Conservation (phyloP, 1,284 basidiomycete genomes). For the Apiotrichum laibachii region DNA sequence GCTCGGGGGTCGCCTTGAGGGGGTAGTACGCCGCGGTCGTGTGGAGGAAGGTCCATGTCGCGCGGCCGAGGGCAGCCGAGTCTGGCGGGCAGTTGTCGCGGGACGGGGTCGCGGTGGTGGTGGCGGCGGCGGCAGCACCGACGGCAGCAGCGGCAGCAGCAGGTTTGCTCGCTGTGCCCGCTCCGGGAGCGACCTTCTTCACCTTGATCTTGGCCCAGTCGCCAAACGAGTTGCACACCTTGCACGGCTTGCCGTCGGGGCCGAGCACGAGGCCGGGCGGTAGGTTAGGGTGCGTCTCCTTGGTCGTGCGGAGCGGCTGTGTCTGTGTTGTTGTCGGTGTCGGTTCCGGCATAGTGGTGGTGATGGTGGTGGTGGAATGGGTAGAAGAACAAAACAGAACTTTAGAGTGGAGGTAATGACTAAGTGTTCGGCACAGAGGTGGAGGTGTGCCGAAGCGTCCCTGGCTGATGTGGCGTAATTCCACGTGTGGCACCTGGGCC, state of each 20-base stretch:
- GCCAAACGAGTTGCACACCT: slow-evolving; percentile 77
- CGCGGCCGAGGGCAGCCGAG: slow-evolving; percentile 76
- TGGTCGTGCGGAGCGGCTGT: slow-evolving; percentile 36
- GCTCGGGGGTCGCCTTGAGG: slow-evolving; percentile 64
- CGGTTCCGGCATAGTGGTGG: too few relatives aligned
- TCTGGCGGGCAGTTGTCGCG: slow-evolving; percentile 78
- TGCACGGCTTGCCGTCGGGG: slow-evolving; percentile 90
- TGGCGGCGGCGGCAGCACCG: slow-evolving; percentile 20
- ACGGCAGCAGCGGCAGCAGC: slow-evolving; percentile 47
- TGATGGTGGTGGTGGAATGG: too few relatives aligned
- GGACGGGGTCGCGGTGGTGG: slow-evolving; percentile 28
- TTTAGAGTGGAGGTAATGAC: too few relatives aligned
- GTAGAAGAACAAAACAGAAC: too few relatives aligned
- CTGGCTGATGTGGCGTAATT: too few relatives aligned
- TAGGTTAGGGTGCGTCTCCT: slow-evolving; percentile 49
- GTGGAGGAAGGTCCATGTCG: slow-evolving; percentile 95
- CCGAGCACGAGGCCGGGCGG: slow-evolving; percentile 82
- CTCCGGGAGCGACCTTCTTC: slow-evolving; percentile 34
- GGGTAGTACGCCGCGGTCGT: slow-evolving; percentile 92
- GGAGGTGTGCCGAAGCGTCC: too few relatives aligned
- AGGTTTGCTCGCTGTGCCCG: slow-evolving; percentile 17
- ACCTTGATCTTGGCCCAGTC: slow-evolving; percentile 61
- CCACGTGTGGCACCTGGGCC: too few relatives aligned
- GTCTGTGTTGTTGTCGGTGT: too few relatives aligned
- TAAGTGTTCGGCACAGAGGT: too few relatives aligned